Base-by-base conservation (phyloP, 2,329 filamentous ascomycete genomes). In the Colletotrichum cereale region DNA sequence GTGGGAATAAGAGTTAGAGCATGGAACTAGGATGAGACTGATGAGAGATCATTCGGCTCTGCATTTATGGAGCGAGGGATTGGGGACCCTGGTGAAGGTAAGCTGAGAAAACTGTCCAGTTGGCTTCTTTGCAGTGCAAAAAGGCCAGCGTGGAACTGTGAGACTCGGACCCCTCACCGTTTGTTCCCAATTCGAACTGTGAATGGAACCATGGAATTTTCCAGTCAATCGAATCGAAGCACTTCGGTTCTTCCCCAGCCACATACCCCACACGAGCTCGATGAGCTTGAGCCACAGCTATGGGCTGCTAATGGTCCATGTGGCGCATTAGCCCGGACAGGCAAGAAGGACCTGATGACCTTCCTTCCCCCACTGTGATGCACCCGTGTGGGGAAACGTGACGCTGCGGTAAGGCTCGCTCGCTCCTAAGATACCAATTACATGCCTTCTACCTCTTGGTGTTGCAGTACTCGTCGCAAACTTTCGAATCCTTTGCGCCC, bases 111-210 rank as follows among this genome's bases (percentile, higher is more conserved):
- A 29, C 8, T 47, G 70, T 61, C 29, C 75, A 74, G 71, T 74
- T 75, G 76, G 71, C 77, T 74, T 76, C 75, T 78, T 77, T 65
- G 69, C 71, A 73, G 50, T 73, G 68, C 70, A 81, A 84, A 81
- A 78, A 85, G 83, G 83, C 83, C 83, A 85, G 78, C 81, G 81
- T 84, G 82, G 82, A 84, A 79, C 63, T 72, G 65, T 72, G 58
- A 69, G 70, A 73, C 71, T 47, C 61, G 63, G 62, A 65, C 69
- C 69, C 68, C 68, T 71, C 65, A 62, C 60, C 50, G 44, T 55
- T 66, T 50, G 34, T 44, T 56, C 71, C 71, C 48, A 62, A 71
- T 66, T 64, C 29, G 69, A 34, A 42, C 29, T 53, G 58, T 53
- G 56, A 66, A 71, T 66, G 61, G 71, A 66, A 73, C 66, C 67